These are phyloP conservation scores for Schizopora paradoxa DNA, from an alignment of 1,284 basidiomycete species.

Conservation along the genomic window DNA sequence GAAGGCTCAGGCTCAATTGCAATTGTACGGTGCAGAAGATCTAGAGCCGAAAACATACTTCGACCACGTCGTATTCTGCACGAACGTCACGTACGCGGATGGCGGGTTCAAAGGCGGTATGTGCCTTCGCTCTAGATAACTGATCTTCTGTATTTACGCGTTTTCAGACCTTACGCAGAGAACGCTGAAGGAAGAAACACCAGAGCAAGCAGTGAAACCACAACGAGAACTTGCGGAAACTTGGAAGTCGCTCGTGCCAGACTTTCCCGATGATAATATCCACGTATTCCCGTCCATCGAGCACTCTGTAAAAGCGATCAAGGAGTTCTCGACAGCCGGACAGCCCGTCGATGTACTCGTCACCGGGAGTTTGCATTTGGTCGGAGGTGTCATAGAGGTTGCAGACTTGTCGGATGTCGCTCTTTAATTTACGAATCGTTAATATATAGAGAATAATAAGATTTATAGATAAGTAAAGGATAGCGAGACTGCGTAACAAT, in stretches of 20 bases:
- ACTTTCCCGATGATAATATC: constrained; percentile 54
- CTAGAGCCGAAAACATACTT: constrained; percentile 50
- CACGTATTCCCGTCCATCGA: constrained; percentile 87
- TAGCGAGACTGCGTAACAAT: background rate
- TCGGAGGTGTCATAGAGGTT: constrained; percentile 92
- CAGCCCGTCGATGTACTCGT: constrained; percentile 65
- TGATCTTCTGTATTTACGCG: constrained; percentile 1
- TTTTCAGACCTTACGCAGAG: constrained; percentile 66
- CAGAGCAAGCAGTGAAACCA: constrained; percentile 62
- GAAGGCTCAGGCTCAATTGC: constrained; percentile 42
- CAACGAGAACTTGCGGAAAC: constrained; percentile 74
- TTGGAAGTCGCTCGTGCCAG: constrained; percentile 63
- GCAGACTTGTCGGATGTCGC: constrained; percentile 68
- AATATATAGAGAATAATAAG: background rate
- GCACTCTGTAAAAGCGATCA: constrained; percentile 63
- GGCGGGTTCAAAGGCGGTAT: constrained; percentile 87
- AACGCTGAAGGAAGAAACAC: constrained; percentile 58
- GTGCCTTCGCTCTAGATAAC: constrained; percentile 27
- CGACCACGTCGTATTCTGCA: constrained; percentile 87
- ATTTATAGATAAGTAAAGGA: constrained; percentile 5
- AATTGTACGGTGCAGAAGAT: constrained; percentile 34
- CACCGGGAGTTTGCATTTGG: constrained; percentile 89
- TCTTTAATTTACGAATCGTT: constrained; percentile 27
- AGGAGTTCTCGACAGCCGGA: constrained; percentile 26
- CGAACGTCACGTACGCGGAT: constrained; percentile 90